Evolutionary conservation across 2,329 filamentous ascomycete genomes (phyloP).

Genomic region (Alternaria rosae): DNA sequence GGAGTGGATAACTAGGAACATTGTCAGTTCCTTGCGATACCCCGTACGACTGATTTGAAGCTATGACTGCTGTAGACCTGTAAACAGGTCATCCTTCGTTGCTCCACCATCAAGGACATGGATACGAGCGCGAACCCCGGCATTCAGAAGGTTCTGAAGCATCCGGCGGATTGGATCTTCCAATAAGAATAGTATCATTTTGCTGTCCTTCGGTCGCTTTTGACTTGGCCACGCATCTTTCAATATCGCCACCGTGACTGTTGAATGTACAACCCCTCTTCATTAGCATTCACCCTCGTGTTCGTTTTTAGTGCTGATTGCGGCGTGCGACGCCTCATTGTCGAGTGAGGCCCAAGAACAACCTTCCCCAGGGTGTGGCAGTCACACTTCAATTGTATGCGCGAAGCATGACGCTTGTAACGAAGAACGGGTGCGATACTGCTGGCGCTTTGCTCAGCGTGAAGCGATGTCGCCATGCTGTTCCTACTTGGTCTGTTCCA

Average conservation of each 20-base stretch:
- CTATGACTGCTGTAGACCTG: not conserved
- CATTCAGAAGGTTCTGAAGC: not conserved
- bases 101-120: not conserved
- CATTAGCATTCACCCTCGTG: not conserved
- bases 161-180: not conserved
- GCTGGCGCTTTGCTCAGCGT: not conserved
- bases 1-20: conserved; percentile 61
- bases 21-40: conserved; percentile 23
- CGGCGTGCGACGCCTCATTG: not conserved
- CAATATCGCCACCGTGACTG: not conserved
- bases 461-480: not conserved
- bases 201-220: not conserved
- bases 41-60: conserved; percentile 1
- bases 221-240: not conserved
- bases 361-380: not conserved
- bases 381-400: not conserved
- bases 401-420: not conserved
- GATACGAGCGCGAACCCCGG: not conserved
- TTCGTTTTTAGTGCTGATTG: not conserved
- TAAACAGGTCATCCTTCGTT: not conserved
- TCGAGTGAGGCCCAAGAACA: not conserved
- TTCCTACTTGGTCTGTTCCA: not conserved
- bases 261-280: not conserved
- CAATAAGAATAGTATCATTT: not conserved
- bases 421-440: not conserved